Conservation (phyloP, 169 alveolate species). For the Plasmodium malariae region DNA sequence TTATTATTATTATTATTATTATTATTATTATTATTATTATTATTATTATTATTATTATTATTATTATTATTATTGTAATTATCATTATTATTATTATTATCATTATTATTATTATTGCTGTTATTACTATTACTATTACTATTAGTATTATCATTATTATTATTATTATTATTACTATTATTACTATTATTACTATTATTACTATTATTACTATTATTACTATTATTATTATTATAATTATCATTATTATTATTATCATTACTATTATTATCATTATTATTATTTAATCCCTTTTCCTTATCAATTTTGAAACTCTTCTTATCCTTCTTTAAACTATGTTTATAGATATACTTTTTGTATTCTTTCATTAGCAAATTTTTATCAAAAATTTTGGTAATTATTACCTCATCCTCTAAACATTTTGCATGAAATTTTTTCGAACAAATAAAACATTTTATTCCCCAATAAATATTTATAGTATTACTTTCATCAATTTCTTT, state of each 20-base stretch:
- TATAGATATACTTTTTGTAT: constrained; percentile 65
- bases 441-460: constrained; percentile 66
- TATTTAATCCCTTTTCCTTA: constrained; percentile 2
- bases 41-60: too few species aligned
- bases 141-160: too few species aligned
- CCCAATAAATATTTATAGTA: constrained; percentile 56
- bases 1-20: too few species aligned
- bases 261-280: background rate
- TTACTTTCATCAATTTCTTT: constrained; percentile 51
- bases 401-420: constrained; percentile 48
- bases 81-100: too few species aligned
- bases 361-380: constrained; percentile 69
- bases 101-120: too few species aligned
- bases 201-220: too few species aligned
- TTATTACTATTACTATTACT: too few species aligned
- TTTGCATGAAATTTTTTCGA: constrained; percentile 62
- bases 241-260: background rate
- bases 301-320: constrained; percentile 26
- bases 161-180: too few species aligned
- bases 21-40: too few species aligned
- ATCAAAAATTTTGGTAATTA: constrained; percentile 52
- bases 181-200: too few species aligned
- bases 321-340: constrained; percentile 50
- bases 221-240: too few species aligned
- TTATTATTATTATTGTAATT: too few species aligned